These are phyloP conservation scores for Claviceps capensis DNA, from an alignment of 2,329 filamentous ascomycete genomes.

Conservation along the genomic window DNA sequence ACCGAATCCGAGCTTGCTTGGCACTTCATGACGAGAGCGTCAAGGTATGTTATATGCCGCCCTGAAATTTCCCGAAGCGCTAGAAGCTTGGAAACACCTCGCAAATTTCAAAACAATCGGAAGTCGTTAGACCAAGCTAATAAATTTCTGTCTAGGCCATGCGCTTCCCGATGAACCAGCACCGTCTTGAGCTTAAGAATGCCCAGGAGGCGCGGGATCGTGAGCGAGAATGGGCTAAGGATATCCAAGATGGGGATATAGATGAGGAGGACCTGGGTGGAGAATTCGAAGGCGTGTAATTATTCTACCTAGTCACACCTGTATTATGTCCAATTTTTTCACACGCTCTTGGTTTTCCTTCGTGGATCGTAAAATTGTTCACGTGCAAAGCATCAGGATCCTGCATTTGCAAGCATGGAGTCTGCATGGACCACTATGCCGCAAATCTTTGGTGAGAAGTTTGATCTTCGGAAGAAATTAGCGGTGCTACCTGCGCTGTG, in stretches of 20 bases:
- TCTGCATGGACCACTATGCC: too few relatives aligned
- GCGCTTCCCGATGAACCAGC: slow-evolving; percentile 99
- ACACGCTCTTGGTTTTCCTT: neutral
- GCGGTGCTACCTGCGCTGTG: too few relatives aligned
- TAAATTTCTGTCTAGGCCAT: slow-evolving; percentile 51
- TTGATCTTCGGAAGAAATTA: too few relatives aligned
- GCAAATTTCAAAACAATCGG: too few relatives aligned
- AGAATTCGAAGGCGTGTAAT: slow-evolving; percentile 90
- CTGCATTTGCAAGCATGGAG: too few relatives aligned
- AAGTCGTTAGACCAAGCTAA: slow-evolving; percentile 9
- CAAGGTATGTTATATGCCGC: slow-evolving; percentile 51
- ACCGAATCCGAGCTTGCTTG: slow-evolving; percentile 84
- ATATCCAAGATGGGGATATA: slow-evolving; percentile 94
- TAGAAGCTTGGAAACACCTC: too few relatives aligned
- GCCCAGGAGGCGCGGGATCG: slow-evolving; percentile 95
- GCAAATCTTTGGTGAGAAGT: too few relatives aligned
- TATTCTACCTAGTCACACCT: neutral
- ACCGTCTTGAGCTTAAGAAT: slow-evolving; percentile 92
- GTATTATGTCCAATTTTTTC: slow-evolving; percentile 7
- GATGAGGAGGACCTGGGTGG: slow-evolving; percentile 93
- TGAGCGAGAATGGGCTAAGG: slow-evolving; percentile 93
- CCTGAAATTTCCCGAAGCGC: neutral
- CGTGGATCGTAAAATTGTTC: too few relatives aligned
- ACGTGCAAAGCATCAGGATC: too few relatives aligned
- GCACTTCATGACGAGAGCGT: slow-evolving; percentile 93